A percentile compares a stretch with the other conserved stretches of the same genome.
Conservation (phyloP, 352 stramenopile genomes). For the Globisporangium middletonii region DNA sequence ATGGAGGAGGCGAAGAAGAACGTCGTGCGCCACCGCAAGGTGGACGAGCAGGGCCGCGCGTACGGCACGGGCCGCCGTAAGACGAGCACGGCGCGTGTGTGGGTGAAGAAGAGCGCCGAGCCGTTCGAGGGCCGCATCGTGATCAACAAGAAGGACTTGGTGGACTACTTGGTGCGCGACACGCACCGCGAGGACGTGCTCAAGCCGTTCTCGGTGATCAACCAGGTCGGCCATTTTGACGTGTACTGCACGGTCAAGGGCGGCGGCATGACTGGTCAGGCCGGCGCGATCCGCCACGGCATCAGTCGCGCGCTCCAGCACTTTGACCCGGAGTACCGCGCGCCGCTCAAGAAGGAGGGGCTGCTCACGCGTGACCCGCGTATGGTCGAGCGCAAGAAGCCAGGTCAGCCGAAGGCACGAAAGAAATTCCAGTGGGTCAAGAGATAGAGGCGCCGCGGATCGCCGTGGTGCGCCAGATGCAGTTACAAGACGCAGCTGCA, state of each 20-base stretch:
- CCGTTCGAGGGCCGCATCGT: constrained; percentile 85
- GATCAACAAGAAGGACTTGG: constrained; percentile 93
- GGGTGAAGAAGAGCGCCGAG: constrained; percentile 79
- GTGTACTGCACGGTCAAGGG: constrained; percentile 90
- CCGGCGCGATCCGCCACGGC: constrained; percentile 91
- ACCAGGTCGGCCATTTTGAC: constrained; percentile 85
- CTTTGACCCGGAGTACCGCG: constrained; percentile 91
- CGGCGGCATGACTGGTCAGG: constrained; percentile 92
- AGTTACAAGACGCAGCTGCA: not conserved
- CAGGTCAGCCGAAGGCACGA: constrained; percentile 93
- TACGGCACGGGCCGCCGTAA: constrained; percentile 93
- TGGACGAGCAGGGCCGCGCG: constrained; percentile 73
- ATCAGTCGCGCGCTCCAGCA: constrained; percentile 91
- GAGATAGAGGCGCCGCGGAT: constrained; percentile 75
- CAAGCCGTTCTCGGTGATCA: constrained; percentile 63
- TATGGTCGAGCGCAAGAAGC: constrained; percentile 97
- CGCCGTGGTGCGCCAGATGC: not conserved
- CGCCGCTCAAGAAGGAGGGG: constrained; percentile 90
- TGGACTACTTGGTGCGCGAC: constrained; percentile 91
- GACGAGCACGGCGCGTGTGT: constrained; percentile 91
- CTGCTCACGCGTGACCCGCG: constrained; percentile 93
- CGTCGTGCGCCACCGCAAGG: constrained; percentile 55
- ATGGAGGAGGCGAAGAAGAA: constrained; percentile 75
- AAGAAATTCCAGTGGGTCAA: constrained; percentile 98
- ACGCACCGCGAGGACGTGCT: constrained; percentile 88